phyloP scores from a whole-genome alignment of 345 rosid species.

The Boechera retrofracta region DNA sequence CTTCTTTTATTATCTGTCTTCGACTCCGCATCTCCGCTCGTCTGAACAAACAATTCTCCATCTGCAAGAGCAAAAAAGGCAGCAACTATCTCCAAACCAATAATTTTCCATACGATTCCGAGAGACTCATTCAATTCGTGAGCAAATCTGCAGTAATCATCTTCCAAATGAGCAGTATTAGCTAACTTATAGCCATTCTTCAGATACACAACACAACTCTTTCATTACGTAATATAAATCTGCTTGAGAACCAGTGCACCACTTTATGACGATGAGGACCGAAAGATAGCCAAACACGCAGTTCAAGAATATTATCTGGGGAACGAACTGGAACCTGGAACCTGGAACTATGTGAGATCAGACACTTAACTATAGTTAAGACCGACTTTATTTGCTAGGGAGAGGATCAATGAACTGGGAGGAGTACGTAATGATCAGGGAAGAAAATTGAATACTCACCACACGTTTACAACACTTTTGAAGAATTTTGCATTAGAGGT shows the following conservation, averaged over 20 bases:
- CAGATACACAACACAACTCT: too few relatives aligned
- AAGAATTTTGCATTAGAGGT: slow-evolving; percentile 92
- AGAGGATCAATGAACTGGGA: slow-evolving; percentile 4
- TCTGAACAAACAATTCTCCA: too few relatives aligned
- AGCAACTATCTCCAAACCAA: too few relatives aligned
- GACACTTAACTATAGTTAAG: background rate
- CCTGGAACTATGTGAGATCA: slow-evolving; percentile 48
- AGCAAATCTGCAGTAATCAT: too few relatives aligned
- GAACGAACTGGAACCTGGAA: slow-evolving; percentile 83
- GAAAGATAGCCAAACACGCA: slow-evolving; percentile 93
- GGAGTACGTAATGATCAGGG: background rate
- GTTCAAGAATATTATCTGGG: slow-evolving; percentile 91
- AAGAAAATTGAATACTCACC: slow-evolving; percentile 51
- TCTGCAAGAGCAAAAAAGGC: too few relatives aligned
- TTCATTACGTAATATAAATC: slow-evolving; percentile 86
- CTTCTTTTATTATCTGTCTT: too few relatives aligned
- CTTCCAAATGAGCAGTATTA: too few relatives aligned
- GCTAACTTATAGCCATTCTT: too few relatives aligned
- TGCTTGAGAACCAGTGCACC: slow-evolving; percentile 93
- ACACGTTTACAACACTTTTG: slow-evolving; percentile 60
- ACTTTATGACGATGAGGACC: slow-evolving; percentile 77
- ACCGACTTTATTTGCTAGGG: slow-evolving; percentile 19
- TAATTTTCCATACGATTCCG: too few relatives aligned
- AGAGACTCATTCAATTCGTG: too few relatives aligned
- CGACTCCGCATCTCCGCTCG: too few relatives aligned